Evolutionary conservation across 768 basidiomycete species (phyloP).

Genomic region (Boletales sp.): DNA sequence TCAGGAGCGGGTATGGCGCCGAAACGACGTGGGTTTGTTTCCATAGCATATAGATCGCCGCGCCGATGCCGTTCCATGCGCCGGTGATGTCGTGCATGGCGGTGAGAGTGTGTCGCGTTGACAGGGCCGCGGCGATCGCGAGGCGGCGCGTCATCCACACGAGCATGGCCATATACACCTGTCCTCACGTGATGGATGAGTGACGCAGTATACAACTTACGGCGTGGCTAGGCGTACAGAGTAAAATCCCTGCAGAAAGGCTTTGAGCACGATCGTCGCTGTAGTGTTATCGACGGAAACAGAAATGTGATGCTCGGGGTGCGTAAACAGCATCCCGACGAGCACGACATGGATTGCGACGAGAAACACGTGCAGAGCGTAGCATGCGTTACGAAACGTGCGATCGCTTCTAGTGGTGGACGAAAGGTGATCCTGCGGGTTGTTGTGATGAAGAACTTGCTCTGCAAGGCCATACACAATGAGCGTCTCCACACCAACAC

Average conservation of each 20-base stretch:
- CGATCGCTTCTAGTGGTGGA: not conserved
- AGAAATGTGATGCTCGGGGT: slow-evolving; percentile 2
- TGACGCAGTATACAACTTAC: no score
- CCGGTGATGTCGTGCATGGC: slow-evolving; percentile 15
- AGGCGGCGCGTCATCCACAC: slow-evolving; percentile 14
- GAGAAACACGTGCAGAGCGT: not conserved
- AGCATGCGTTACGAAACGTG: not conserved
- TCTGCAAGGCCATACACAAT: no score
- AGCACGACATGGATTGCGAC: not conserved
- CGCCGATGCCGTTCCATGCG: slow-evolving; percentile 24
- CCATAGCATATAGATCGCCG: slow-evolving; percentile 17
- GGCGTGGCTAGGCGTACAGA: not conserved
- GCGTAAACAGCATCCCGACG: not conserved
- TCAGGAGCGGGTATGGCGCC: not conserved
- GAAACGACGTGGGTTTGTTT: slow-evolving; percentile 15
- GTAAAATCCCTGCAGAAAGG: slow-evolving; percentile 5
- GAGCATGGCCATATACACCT: slow-evolving; percentile 16
- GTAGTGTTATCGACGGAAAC: not conserved
- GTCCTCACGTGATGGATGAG: not conserved
- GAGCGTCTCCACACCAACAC: no score
- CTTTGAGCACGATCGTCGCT: not conserved
- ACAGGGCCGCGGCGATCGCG: slow-evolving; percentile 7
- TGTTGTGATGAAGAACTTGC: no score
- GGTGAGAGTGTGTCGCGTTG: slow-evolving; percentile 12
- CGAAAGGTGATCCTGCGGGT: no score